Evolutionary conservation across 805 yeast genomes (phyloP).

Genomic region (Kazachstania africana): DNA sequence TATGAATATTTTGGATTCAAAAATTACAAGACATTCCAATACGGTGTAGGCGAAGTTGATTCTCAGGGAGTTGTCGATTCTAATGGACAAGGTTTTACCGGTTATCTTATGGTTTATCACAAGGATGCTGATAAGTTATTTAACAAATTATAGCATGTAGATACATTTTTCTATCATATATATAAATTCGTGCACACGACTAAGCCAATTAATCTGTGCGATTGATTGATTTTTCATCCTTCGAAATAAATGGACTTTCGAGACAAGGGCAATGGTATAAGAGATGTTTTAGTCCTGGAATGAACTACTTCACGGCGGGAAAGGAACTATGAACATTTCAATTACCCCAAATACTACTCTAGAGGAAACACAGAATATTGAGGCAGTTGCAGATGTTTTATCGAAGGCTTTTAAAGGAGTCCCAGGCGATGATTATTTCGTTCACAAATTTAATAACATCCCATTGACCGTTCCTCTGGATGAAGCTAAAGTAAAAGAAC

Average conservation of each 20-base stretch:
- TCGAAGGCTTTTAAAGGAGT: conserved; percentile 20
- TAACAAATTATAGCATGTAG: too few relatives aligned
- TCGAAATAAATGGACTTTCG: too few relatives aligned
- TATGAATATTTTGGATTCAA: conserved; percentile 28
- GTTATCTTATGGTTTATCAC: conserved; percentile 24
- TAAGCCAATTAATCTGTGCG: neutral
- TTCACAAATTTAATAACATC: conserved; percentile 21
- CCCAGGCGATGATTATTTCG: conserved; percentile 19
- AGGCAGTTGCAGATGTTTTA: conserved; percentile 17
- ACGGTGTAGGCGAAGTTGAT: conserved; percentile 25
- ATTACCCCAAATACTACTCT: too few relatives aligned
- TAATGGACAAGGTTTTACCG: conserved; percentile 23
- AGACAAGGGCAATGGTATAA: too few relatives aligned
- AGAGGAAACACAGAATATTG: conserved; percentile 16
- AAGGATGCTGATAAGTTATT: conserved; percentile 13
- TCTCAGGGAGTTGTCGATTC: conserved; percentile 17
- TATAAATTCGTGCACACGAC: too few relatives aligned
- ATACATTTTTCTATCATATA: too few relatives aligned
- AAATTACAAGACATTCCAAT: conserved; percentile 17
- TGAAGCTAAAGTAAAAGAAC: conserved; percentile 14
- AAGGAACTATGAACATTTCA: too few relatives aligned
- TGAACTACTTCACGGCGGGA: too few relatives aligned
- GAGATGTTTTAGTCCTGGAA: too few relatives aligned
- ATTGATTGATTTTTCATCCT: too few relatives aligned
- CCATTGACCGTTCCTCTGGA: too few relatives aligned